Evolutionary conservation across 73 alveolate genomes (phyloP), one percentile per base, ranked within the genome.

Genomic region (Paramecium bursaria): DNA sequence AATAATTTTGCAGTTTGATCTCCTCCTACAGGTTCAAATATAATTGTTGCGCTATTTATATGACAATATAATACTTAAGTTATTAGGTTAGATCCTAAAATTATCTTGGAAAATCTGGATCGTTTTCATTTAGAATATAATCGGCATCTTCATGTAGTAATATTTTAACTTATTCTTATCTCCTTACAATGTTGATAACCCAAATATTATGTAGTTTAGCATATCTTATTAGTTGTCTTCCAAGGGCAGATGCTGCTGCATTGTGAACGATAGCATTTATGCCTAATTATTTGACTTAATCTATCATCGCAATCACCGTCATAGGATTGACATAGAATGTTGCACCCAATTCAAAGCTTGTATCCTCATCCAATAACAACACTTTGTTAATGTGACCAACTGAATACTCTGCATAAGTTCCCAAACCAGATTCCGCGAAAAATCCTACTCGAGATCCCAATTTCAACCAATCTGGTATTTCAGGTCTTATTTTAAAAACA

Each of bases 11-110:
- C 91, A 2, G 97, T 74, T 14, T 75, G 31, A 30, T 85, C 91
- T 51, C 97, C 95, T 11, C 94, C 93, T 11, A 90, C 82, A 0
- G 94, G 86, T 52, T 92, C 97, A 51, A 90, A 90, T 50, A 88
- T 35, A 1, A 85, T 87, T 6, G 94, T 87, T 5, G 94, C 92
- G 29, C 91, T 77, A 26, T n/a, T n/a, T n/a, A n/a, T n/a, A n/a
- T n/a, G n/a, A n/a, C n/a, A n/a, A n/a, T n/a, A n/a, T n/a, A n/a
- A n/a, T n/a, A n/a, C n/a, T n/a, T n/a, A n/a, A n/a, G n/a, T n/a
- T n/a, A n/a, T n/a, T n/a, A n/a, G n/a, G n/a, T n/a, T n/a, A 21
- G 46, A 17, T 26, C 52, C 13, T 42, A 23, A 0, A 80, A 74
- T 13, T 80, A 29, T 27, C 26, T 73, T 23, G 31, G 31, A 15